Base-by-base conservation (phyloP, 2,329 filamentous ascomycete genomes). In the Trichoderma brevicompactum region DNA sequence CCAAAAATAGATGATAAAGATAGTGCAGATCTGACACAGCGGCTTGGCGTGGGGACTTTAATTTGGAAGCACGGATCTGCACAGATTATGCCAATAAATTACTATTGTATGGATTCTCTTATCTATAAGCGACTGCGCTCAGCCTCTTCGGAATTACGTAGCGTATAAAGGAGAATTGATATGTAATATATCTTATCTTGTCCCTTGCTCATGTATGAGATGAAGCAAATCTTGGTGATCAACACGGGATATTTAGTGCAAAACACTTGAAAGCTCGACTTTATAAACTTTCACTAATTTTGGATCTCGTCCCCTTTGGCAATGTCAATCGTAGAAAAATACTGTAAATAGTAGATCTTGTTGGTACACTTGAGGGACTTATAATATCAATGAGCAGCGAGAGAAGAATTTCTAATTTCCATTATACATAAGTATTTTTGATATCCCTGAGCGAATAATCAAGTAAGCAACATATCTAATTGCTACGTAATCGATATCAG, bases 121-220 rank as follows among this genome's bases (percentile, higher is more conserved):
- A 60, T 60, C 56, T 40, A 23, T 38, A 50, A 40, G 44, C 44
- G 44, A 32, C 52, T 50, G 2, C 41, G 36, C 56, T 50, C 44
- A 60, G 56, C 56, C 56, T 50, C 56, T 60, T 3, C 7, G 10
- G 44, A 60, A 50, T 60, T 50, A 49, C 56, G 56, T 36, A 41
- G 34, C 43, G 19, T 8, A 32, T 9, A 41, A 44, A 38, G 56
- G 44, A 10, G 10, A 23, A 5, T 41, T 60, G 46, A 17, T 17
- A 60, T 19, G 56, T 60, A 15, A 50, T 19, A 15, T 8, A 15
- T 15, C 0, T 36, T 36, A 19, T 58, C 41, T 12, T 43, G 10
- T 15, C 44, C 36, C 34, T 50, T n/a, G 56, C 23, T 38, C 15
- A n/a, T 32, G 46, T 32, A 32, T 50, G 36, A 13, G n/a, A 38